phyloP scores from a whole-genome alignment of 2,329 filamentous ascomycete species.

The Coniochaeta sp. region DNA sequence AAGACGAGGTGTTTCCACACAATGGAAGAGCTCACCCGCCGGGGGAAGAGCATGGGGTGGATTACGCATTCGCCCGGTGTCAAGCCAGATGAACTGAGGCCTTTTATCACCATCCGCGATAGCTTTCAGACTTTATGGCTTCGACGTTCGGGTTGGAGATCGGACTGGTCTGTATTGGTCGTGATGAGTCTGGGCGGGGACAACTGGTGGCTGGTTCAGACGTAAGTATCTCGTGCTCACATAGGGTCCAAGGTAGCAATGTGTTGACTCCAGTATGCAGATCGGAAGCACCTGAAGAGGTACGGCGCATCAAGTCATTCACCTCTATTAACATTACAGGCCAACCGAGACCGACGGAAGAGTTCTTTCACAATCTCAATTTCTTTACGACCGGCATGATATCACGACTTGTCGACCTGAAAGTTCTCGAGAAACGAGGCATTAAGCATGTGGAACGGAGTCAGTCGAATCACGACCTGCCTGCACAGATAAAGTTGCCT shows the following conservation, averaged over 20 bases:
- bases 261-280: neutral
- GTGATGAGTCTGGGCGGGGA: slow-evolving; percentile 67
- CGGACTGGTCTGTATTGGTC: slow-evolving; percentile 65
- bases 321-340: slow-evolving; percentile 35
- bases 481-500: slow-evolving; percentile 38
- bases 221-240: slow-evolving; percentile 34
- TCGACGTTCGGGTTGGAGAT: slow-evolving; percentile 62
- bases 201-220: slow-evolving; percentile 68
- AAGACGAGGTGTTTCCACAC: slow-evolving; percentile 54
- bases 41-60: slow-evolving; percentile 61
- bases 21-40: slow-evolving; percentile 53
- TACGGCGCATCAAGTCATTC: slow-evolving; percentile 18
- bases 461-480: slow-evolving; percentile 28
- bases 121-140: slow-evolving; percentile 62
- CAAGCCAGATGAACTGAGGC: slow-evolving; percentile 47
- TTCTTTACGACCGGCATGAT: slow-evolving; percentile 44
- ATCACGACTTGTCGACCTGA: slow-evolving; percentile 39
- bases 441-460: slow-evolving; percentile 30
- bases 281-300: neutral
- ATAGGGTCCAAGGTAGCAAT: neutral
- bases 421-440: slow-evolving; percentile 35
- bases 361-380: slow-evolving; percentile 46
- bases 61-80: slow-evolving; percentile 38
- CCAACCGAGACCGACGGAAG: slow-evolving; percentile 35
- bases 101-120: slow-evolving; percentile 55